Evolutionary conservation across 139 green algal species (phyloP), one percentile per base, ranked within the genome.

Genomic region (Coccomyxa sp.): DNA sequence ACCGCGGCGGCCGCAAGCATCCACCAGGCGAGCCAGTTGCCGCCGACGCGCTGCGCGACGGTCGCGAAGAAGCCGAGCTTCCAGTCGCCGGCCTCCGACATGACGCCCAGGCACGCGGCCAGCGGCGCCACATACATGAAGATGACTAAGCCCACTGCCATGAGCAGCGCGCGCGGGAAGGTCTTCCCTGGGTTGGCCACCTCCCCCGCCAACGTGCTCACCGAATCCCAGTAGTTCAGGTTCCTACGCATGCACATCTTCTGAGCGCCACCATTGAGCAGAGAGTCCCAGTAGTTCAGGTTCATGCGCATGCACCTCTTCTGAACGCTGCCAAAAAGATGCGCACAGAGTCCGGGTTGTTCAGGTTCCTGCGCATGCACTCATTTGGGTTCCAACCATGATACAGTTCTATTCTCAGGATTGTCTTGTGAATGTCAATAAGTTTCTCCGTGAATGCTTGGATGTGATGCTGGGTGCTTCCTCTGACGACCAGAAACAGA

Each of bases 141-240:
- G 30, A 95, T 83, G 13, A 97, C 94, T 75, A 97, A 87, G 67
- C 94, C 80, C 18, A 96, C 91, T 1, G 92, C 93, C 30, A 51
- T 79, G 58, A 90, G 71, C 78, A 99, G 86, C 27, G 96, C 96
- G 10, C 89, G 87, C 0, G 96, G 96, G 80, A 99, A 98, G 18
- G 92, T 97, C 67, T 83, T 91, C 58, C 67, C 79, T 13, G 94
- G 93, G 32, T 91, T 86, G 80, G 83, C 38, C 59, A 99, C 96
- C 88, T 99, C 96, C 0, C 97, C 96, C 14, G 96, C 95, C 60
- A 99, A 87, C 10, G 93, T 98, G 38, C 90, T 94, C 25, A 97
- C 71, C 15, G 83, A 93, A 87, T 99, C 95, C 95, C 92, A 98
- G 80, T 98, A 98, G 84, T 97, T 98, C 18, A 98, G 89, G 83